phyloP scores from a whole-genome alignment of 2,329 filamentous ascomycete genomes.

The Hyphodiscus sp. region DNA sequence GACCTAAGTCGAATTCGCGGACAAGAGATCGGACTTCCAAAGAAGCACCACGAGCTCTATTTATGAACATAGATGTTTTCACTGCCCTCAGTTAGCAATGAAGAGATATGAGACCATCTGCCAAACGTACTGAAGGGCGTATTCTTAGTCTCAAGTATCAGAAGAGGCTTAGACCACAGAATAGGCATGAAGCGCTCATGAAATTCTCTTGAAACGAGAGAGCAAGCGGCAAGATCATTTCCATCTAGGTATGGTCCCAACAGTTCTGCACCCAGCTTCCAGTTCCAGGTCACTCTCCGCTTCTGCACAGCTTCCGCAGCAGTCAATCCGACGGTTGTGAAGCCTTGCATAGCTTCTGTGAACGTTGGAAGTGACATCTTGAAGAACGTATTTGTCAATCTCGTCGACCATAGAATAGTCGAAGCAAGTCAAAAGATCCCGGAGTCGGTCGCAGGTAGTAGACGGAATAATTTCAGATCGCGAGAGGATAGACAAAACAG shows the following conservation, averaged over 20 bases:
- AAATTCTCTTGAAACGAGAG: slow-evolving; percentile 14
- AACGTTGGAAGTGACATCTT: slow-evolving; percentile 23
- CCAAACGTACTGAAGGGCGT: slow-evolving; percentile 13
- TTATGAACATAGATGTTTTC: neutral
- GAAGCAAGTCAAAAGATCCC: neutral
- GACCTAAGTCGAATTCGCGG: neutral
- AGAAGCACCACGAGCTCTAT: neutral
- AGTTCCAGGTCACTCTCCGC: neutral
- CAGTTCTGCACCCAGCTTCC: neutral
- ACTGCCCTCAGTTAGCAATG: neutral
- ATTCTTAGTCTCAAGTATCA: slow-evolving; percentile 1
- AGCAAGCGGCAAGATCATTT: slow-evolving; percentile 5
- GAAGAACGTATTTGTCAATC: no score
- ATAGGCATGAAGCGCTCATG: slow-evolving; percentile 6
- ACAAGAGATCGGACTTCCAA: neutral
- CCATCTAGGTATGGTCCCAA: slow-evolving; percentile 10
- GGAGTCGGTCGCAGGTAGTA: neutral
- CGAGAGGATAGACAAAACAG: no score
- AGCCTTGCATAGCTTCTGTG: slow-evolving; percentile 9
- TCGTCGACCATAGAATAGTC: neutral
- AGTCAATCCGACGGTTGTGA: neutral
- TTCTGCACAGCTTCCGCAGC: neutral
- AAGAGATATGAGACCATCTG: neutral
- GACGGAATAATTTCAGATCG: neutral
- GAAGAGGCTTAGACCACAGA: slow-evolving; percentile 21